Evolutionary conservation across 768 basidiomycete species (phyloP), one percentile per base, ranked within the genome.

Genomic region (Megacollybia marginata): DNA sequence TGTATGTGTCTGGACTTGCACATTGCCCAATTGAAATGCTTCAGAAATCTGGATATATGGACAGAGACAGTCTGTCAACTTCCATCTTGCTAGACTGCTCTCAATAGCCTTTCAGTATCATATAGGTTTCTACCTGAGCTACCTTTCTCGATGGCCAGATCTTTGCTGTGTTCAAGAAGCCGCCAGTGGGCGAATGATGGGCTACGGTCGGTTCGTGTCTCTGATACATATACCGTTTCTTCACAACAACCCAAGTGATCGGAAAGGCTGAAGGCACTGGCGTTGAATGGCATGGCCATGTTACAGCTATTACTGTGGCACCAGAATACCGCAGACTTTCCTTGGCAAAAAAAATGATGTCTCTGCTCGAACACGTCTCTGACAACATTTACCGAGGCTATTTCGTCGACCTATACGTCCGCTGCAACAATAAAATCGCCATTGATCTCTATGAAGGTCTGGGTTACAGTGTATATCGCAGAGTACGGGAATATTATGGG

Each of bases 371-470:
- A 65, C 73, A 78, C 57, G 85, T 92, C 8, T 91, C 90, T 1
- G 85, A 93, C 63, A 76, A 82, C 52, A 75, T 75, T 20, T 88
- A 92, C 72, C 79, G 79, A 54, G 89, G 84, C 3, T 88, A 81
- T 75, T 97, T 95, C 59, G 92, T 98, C 44, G 96, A 98, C 66
- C 78, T 99, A 18, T 98, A 92, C 62, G 95, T 98, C 50, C 82
- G 96, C 47, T 92, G 89, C 59, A 83, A 83, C 52, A 96, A 95
- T 57, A 58, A 66, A 2, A 72, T 92, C 18, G 96, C 95, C 16
- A 89, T 95, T 52, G 74, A 71, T 16, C 87, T 99, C 86, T 97
- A 98, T 60, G 92, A 98, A 63, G 76, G 82, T 36, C 70, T 97
- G 61, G 94, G 91, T 10, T 99, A 99, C 59, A 91, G 87, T 59